Base-by-base conservation (phyloP, 169 alveolate genomes). In the Plasmodium vinckei region DNA sequence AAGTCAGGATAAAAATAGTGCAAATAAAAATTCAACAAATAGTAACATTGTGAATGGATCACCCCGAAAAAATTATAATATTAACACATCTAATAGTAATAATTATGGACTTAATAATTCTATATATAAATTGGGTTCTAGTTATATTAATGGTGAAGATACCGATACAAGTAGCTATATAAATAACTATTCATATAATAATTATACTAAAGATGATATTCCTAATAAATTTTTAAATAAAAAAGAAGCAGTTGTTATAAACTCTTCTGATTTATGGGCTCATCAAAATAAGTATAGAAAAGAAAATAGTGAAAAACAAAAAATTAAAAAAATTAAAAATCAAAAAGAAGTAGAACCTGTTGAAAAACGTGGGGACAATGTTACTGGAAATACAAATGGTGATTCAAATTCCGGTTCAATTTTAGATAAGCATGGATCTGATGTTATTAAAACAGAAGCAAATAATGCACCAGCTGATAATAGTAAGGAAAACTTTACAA, bases 191-290 rank as follows among this genome's bases (percentile, higher is more conserved):
- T 39, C 84, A 5, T 82, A 82, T 60, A 82, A 67, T n/a, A 54
- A 65, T 0, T 67, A 82, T 23, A 56, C 51, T 12, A 82, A 67
- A 59, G 90, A 82, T 33, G 23, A 67, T 21, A 56, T 67, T 49
- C 19, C 84, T 3, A 79, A 79, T 17, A 82, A 82, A 25, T 70
- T 82, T 23, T 51, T 71, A 49, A 70, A 53, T 13, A 68, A 72
- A 57, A 67, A 73, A 15, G 95, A 92, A 67, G 92, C 93, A n/a
- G 72, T 91, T 17, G 95, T 91, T 19, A 92, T 93, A 10, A 94
- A 93, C 72, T 84, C 94, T 54, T 64, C 87, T 15, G 95, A 88
- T 44, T 69, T 92, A 56, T 94, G 95, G 95, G 93, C 95, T 23
- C 95, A 87, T 33, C 91, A 87, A 65, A 87, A 90, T 77, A 77